Base-by-base conservation (phyloP, 2,329 filamentous ascomycete species). In the Phyllosticta citriasiana region DNA sequence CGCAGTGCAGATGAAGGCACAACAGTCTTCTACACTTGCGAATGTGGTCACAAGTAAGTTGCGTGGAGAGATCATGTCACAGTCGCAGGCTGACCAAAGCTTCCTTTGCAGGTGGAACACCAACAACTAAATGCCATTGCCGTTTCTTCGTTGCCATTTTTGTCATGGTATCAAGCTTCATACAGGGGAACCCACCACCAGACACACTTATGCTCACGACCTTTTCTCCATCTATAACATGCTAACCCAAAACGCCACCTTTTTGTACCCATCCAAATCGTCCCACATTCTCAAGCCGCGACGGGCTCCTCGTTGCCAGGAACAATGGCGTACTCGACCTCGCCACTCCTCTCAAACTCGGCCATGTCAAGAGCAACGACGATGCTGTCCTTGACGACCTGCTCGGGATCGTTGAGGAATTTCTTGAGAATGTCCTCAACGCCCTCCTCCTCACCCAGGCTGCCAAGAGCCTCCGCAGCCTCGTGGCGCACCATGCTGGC, bases 301-400 rank as follows among this genome's bases (percentile, higher is more conserved):
- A 72, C 61, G 54, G 67, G 57, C 64, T 68, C 65, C n/a, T 65
- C 66, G 16, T 59, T 55, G 52, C 73, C 69, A 22, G 92, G 93
- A 66, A 97, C 87, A 70, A 96, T 82, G 55, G 94, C 94, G 79
- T 99, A 99, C 73, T 99, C 92, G 33, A 85, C 79, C 75, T 96
- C 85, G 52, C 89, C 89, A 67, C 86, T 89, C 79, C 89, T 91
- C 80, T 99, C 94, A 70, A 91, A 97, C 71, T 97, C 93, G 10
- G 92, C 94, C 91, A 99, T 99, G 74, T 99, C 94, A 66, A 99
- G 80, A 53, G 94, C 94, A 61, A 99, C 94, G 68, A 97, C 85
- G 50, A 96, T 87, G 74, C 93, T 97, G 72, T 99, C 94, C 63
- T 91, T 85, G 52, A 99, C 94, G 5, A 99, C 92, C 73, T 89